A percentile compares a stretch with the other conserved stretches of the same genome.
These are phyloP conservation scores for Metarhizium robertsii DNA, from an alignment of 2,329 filamentous ascomycete species.

Conservation along the genomic window DNA sequence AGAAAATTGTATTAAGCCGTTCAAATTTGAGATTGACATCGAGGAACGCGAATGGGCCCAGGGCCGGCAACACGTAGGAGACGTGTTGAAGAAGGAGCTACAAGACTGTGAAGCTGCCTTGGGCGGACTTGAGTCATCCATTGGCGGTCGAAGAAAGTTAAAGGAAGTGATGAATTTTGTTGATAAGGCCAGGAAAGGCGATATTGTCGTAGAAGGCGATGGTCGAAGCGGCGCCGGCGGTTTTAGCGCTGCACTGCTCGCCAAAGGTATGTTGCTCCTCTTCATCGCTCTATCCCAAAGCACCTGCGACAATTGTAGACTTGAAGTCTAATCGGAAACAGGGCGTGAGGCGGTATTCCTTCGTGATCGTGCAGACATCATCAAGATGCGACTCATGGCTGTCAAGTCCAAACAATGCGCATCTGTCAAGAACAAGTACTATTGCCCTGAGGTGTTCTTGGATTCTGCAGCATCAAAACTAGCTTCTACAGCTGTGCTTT, in stretches of 20 bases:
- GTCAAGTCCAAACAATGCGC: constrained; percentile 87
- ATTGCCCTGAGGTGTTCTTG: constrained; percentile 96
- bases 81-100: constrained; percentile 79
- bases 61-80: constrained; percentile 73
- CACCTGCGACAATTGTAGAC: background rate
- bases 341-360: constrained; percentile 92
- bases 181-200: constrained; percentile 79
- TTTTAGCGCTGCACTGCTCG: constrained; percentile 79
- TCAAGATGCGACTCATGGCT: constrained; percentile 82
- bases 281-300: background rate
- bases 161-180: constrained; percentile 86
- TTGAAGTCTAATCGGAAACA: constrained; percentile 26
- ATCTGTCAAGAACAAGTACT: constrained; percentile 79
- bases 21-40: constrained; percentile 95
- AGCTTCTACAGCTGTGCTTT: constrained; percentile 88
- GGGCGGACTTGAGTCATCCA: constrained; percentile 62
- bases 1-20: constrained; percentile 98
- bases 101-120: constrained; percentile 72
- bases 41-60: constrained; percentile 82
- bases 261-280: constrained; percentile 52
- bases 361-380: constrained; percentile 78
- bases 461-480: constrained; percentile 93
- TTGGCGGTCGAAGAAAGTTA: constrained; percentile 77
- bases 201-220: constrained; percentile 76
- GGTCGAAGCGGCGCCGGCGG: constrained; percentile 80